A percentile compares a stretch with the other conserved stretches of the same genome.
These are phyloP conservation scores for Nelumbo lutea DNA, from an alignment of 164 flowering plant species.

Conservation along the genomic window DNA sequence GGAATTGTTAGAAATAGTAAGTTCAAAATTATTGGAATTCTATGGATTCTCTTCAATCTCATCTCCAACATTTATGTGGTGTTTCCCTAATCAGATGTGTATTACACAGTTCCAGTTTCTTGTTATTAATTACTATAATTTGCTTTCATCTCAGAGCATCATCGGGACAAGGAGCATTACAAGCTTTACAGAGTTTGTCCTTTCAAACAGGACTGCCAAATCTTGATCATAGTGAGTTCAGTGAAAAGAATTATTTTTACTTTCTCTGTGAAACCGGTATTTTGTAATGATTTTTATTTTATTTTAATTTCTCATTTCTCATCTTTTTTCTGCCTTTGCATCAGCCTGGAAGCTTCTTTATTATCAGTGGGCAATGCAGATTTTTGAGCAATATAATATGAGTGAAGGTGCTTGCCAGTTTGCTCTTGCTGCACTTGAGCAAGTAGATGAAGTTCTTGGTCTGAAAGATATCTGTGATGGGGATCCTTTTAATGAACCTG, in stretches of 20 bases:
- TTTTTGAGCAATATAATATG: conserved; percentile 82
- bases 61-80: too few relatives aligned
- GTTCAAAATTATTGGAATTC: too few relatives aligned
- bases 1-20: too few relatives aligned
- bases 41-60: too few relatives aligned
- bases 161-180: conserved; percentile 54
- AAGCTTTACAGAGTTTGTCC: conserved; percentile 67
- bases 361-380: conserved; percentile 93
- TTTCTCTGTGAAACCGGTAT: neutral
- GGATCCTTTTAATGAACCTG: conserved; percentile 46
- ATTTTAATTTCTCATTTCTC: conserved; percentile 16
- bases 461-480: conserved; percentile 14
- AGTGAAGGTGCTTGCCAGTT: conserved; percentile 89
- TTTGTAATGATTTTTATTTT: neutral
- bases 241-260: neutral
- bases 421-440: conserved; percentile 96
- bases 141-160: conserved; percentile 54
- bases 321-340: conserved; percentile 38
- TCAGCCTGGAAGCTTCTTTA: conserved; percentile 88
- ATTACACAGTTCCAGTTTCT: conserved; percentile 7
- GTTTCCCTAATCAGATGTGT: neutral
- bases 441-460: conserved; percentile 76
- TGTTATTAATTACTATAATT: neutral
- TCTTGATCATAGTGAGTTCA: conserved; percentile 41
- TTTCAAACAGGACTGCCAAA: conserved; percentile 45